These are phyloP conservation scores for Austropuccinia psidii DNA, from an alignment of 1,284 basidiomycete species.

Conservation along the genomic window DNA sequence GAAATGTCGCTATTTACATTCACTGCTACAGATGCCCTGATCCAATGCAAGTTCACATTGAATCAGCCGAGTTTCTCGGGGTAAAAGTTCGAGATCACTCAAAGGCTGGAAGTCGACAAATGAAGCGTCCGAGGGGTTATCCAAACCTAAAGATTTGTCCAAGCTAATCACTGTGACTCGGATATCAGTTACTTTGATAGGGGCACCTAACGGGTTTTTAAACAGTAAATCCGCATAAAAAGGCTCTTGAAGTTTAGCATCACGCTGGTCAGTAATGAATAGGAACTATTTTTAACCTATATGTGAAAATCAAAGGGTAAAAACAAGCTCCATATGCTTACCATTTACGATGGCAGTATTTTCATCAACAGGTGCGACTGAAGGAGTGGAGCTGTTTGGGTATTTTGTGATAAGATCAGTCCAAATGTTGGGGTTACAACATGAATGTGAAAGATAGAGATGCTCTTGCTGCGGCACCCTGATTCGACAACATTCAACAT, in stretches of 20 bases:
- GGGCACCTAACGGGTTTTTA: constrained; percentile 45
- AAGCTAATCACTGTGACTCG: neutral
- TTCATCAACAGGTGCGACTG: neutral
- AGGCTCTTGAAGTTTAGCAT: constrained; percentile 44
- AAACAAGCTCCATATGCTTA: neutral
- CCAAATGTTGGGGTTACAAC: neutral
- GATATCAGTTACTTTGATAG: constrained; percentile 12
- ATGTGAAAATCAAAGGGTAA: neutral
- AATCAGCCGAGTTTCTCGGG: constrained; percentile 14
- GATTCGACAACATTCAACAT: constrained; percentile 8
- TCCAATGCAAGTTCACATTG: no score
- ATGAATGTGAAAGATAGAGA: neutral
- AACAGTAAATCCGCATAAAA: constrained; percentile 56
- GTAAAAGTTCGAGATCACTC: constrained; percentile 4
- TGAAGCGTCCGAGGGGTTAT: neutral
- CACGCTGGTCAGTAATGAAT: no score
- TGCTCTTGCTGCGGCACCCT: constrained; percentile 16
- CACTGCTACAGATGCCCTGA: no score
- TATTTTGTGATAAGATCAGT: neutral
- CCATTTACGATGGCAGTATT: constrained; percentile 11
- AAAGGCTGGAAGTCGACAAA: neutral
- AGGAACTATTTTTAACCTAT: neutral
- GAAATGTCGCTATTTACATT: no score
- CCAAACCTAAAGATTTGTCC: no score
- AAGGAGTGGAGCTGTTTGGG: neutral